A percentile compares a stretch with the other conserved stretches of the same genome.
Evolutionary conservation across 306 rosid genomes (phyloP).

Genomic region (Sicyos edulis): DNA sequence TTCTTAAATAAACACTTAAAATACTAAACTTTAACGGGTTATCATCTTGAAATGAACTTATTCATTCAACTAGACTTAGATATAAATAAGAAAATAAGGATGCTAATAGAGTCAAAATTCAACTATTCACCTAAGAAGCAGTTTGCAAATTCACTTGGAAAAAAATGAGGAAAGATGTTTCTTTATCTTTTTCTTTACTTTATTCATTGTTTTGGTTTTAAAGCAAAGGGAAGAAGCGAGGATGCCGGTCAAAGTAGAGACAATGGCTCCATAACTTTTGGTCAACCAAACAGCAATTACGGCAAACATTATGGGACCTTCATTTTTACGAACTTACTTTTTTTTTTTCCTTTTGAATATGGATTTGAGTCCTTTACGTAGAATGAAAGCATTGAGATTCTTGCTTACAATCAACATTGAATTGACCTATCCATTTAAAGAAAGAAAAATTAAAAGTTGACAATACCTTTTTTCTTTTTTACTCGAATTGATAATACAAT

Average conservation of each 20-base stretch:
- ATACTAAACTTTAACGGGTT: no score
- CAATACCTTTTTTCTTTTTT: no score
- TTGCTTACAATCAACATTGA: background rate
- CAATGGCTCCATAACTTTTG: background rate
- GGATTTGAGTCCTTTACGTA: background rate
- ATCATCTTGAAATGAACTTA: no score
- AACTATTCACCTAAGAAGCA: no score
- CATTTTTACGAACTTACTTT: background rate
- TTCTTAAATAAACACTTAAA: no score
- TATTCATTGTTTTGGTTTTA: background rate
- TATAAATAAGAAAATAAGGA: background rate
- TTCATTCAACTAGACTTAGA: background rate
- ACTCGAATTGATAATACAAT: no score
- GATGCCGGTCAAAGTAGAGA: background rate
- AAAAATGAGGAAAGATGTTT: no score
- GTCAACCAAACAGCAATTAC: slow-evolving; percentile 3
- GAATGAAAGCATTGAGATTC: background rate
- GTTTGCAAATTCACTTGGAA: background rate
- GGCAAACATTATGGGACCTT: background rate
- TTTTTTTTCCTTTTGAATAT: no score
- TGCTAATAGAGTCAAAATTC: background rate
- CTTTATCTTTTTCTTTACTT: background rate
- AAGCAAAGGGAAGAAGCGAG: background rate
- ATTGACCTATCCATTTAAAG: background rate
- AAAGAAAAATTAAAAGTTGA: no score